A percentile compares a stretch with the other conserved stretches of the same genome.
Conservation (phyloP, 2,329 filamentous ascomycete species). For the Xylaria sp. region DNA sequence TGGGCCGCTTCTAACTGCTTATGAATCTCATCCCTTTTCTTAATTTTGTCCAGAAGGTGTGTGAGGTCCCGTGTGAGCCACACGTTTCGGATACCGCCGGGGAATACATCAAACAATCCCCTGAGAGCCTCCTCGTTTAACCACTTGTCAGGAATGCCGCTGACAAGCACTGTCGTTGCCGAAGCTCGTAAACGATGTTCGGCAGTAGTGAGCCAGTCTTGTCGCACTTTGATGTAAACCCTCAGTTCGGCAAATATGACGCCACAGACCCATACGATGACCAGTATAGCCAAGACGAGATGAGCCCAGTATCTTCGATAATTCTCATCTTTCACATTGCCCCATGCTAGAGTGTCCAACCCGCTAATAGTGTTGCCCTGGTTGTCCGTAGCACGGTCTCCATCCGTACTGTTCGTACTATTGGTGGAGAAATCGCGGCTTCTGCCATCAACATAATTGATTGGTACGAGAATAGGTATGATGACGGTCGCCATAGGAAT, state of each 20-base stretch:
- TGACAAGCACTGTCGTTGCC: conserved; percentile 94
- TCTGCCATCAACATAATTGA: conserved; percentile 80
- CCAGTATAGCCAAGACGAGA: conserved; percentile 78
- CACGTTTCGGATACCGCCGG: conserved; percentile 92
- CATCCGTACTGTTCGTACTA: conserved; percentile 32
- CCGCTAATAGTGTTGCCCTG: conserved; percentile 62
- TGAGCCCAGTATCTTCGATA: conserved; percentile 84
- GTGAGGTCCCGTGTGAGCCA: conserved; percentile 96
- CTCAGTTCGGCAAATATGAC: conserved; percentile 88
- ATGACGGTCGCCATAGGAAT: conserved; percentile 81
- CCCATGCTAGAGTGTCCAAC: conserved; percentile 86
- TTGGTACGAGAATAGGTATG: conserved; percentile 83
- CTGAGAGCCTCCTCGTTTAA: conserved; percentile 82
- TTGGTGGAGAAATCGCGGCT: conserved; percentile 62
- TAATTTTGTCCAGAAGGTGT: conserved; percentile 83
- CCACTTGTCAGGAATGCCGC: conserved; percentile 91
- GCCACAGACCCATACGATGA: conserved; percentile 85
- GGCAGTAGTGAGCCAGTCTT: conserved; percentile 93
- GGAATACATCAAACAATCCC: conserved; percentile 93
- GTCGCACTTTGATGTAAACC: conserved; percentile 90
- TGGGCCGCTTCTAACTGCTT: conserved; percentile 80
- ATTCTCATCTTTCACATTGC: conserved; percentile 77
- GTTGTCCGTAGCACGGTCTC: conserved; percentile 29
- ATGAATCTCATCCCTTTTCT: conserved; percentile 77
- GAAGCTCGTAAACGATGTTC: conserved; percentile 94